Conservation (phyloP, 2,329 filamentous ascomycete genomes). For the Penicillium sp. region DNA sequence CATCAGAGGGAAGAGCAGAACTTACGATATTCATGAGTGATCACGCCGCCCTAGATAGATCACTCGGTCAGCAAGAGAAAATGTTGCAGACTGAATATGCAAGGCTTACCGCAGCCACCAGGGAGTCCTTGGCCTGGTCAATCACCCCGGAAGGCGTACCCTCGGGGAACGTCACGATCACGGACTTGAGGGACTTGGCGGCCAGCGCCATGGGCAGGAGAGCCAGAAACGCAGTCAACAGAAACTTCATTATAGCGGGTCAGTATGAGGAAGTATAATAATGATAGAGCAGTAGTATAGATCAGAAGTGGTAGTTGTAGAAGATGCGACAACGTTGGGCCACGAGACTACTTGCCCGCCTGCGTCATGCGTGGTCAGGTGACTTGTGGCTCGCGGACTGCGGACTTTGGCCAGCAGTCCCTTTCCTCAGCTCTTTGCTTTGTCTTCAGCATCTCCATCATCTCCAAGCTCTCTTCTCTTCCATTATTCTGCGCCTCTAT, state of each 20-base stretch:
- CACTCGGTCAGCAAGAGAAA: conserved; percentile 15
- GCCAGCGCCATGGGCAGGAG: conserved; percentile 65
- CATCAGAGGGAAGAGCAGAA: conserved; percentile 12
- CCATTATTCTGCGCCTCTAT: background rate
- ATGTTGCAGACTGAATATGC: background rate
- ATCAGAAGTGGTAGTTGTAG: background rate
- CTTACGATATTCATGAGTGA: conserved; percentile 81
- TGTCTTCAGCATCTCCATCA: background rate
- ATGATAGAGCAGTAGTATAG: background rate
- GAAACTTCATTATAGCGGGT: conserved; percentile 61
- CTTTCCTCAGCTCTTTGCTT: background rate
- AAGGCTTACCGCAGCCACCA: conserved; percentile 61
- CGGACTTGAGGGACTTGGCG: conserved; percentile 61
- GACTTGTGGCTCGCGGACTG: conserved; percentile 7
- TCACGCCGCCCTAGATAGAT: conserved; percentile 60
- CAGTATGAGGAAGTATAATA: background rate
- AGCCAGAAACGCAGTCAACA: conserved; percentile 58
- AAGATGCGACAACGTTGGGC: background rate
- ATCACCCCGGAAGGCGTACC: conserved; percentile 69
- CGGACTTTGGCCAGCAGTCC: conserved; percentile 13
- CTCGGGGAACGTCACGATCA: conserved; percentile 77
- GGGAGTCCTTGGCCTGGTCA: conserved; percentile 68
- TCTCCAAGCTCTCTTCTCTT: conserved; percentile 2
- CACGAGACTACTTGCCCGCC: background rate
- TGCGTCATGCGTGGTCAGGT: conserved; percentile 15